These are phyloP conservation scores for Pulveroboletus sp. DNA, from an alignment of 768 basidiomycete genomes.

Conservation along the genomic window DNA sequence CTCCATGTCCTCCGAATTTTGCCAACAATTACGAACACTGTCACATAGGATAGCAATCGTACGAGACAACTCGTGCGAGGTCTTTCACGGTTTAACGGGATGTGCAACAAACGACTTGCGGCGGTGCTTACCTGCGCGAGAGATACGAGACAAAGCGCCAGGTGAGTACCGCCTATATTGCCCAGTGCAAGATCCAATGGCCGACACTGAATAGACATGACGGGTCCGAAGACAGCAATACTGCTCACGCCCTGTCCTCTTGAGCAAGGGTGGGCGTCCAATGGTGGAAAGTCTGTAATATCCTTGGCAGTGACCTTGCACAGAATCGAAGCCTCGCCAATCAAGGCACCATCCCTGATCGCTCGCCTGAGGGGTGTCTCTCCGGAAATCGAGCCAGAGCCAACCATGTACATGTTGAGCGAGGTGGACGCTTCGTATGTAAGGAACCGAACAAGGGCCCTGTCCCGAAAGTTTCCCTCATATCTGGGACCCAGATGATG, in stretches of 20 bases:
- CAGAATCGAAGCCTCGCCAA: constrained; percentile 38
- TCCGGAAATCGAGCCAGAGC: constrained; percentile 38
- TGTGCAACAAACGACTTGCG: neutral
- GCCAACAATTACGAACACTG: constrained; percentile 79
- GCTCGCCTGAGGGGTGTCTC: constrained; percentile 36
- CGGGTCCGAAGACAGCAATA: constrained; percentile 41
- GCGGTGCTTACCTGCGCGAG: constrained; percentile 54
- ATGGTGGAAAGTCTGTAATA: constrained; percentile 9
- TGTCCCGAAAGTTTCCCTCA: constrained; percentile 69
- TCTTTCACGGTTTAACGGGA: constrained; percentile 37
- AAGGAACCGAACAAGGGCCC: constrained; percentile 62
- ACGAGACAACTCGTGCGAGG: constrained; percentile 69
- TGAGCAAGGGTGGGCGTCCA: constrained; percentile 1
- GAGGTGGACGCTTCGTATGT: constrained; percentile 85
- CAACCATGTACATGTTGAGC: constrained; percentile 72
- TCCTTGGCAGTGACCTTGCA: constrained; percentile 36
- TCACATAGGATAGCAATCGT: constrained; percentile 71
- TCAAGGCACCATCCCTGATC: constrained; percentile 37
- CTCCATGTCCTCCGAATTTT: constrained; percentile 94
- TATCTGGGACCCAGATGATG: constrained; percentile 83
- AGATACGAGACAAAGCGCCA: constrained; percentile 70
- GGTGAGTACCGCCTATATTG: constrained; percentile 77
- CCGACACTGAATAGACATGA: constrained; percentile 53
- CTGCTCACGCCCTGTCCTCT: neutral
- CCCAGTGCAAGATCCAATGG: constrained; percentile 73